Evolutionary conservation across 2,329 filamentous ascomycete genomes (phyloP), one percentile per base, ranked within the genome.

Genomic region (Raffaelea deltoideospora): DNA sequence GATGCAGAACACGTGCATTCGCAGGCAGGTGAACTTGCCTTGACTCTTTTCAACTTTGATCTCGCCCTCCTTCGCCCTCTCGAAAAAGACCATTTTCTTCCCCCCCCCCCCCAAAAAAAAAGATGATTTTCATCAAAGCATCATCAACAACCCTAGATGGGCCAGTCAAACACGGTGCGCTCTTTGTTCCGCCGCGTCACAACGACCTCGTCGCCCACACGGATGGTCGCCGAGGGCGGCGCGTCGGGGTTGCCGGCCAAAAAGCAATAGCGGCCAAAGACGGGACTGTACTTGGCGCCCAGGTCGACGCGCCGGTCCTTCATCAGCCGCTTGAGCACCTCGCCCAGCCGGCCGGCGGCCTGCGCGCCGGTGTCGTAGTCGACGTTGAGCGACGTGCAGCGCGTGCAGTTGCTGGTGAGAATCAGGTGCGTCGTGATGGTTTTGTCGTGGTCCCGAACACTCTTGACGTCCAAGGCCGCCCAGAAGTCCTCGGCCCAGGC

Each of bases 221-320:
- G n/a, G n/a, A n/a, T n/a, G n/a, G n/a, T n/a, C n/a, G n/a, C n/a
- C n/a, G 52, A 53, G 34, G 79, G 54, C 33, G 49, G 46, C n/a
- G 53, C 48, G 14, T 53, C 44, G 17, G 48, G 45, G 8, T 43
- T 44, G 10, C 44, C 32, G 9, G 41, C 27, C 26, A 79, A 53
- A 50, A 83, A 84, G 0, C 67, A 76, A 55, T 85, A 85, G 31
- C 79, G 64, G 10, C 80, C 80, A 61, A 86, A 86, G 9, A 82
- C 64, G 11, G 80, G 79, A 41, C 67, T 70, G 52, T 72, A 83
- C 50, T 72, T 79, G 24, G 60, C 60, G 0, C 80, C 80, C n/a
- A 52, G 44, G 49, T 87, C 80, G 7, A 86, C 77, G 38, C 79
- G 65, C 17, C 81, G 65, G 53, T 85, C 76, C 35, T 63, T 67